Evolutionary conservation across 2,329 filamentous ascomycete genomes (phyloP).

Genomic region (Cyphellophora europaea): DNA sequence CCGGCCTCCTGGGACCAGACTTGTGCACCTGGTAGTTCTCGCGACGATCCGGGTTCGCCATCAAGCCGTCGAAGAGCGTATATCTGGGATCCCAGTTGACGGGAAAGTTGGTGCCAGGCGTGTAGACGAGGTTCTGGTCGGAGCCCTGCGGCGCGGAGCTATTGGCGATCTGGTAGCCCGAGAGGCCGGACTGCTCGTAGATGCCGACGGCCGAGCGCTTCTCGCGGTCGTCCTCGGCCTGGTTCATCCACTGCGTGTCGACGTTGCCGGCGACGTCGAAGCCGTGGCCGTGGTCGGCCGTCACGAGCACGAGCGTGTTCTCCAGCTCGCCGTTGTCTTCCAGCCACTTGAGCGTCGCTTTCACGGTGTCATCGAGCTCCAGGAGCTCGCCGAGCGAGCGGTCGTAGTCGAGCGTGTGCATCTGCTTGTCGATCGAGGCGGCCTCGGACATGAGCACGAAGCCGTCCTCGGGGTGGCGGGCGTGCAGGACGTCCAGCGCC

Average conservation of each 20-base stretch:
- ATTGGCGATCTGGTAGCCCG: slow-evolving; percentile 58
- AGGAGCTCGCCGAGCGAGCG: slow-evolving; percentile 75
- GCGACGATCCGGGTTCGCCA: slow-evolving; percentile 62
- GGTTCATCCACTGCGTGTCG: slow-evolving; percentile 65
- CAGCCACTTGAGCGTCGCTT: slow-evolving; percentile 64
- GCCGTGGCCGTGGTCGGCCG: slow-evolving; percentile 82
- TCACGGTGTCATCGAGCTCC: slow-evolving; percentile 75
- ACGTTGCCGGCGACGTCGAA: slow-evolving; percentile 79
- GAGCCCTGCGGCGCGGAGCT: slow-evolving; percentile 35
- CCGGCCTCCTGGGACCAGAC: slow-evolving; percentile 53
- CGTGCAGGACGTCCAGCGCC: slow-evolving; percentile 68
- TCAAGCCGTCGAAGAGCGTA: slow-evolving; percentile 64
- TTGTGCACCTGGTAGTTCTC: slow-evolving; percentile 69
- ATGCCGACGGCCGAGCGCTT: slow-evolving; percentile 68
- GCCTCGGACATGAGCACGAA: slow-evolving; percentile 87
- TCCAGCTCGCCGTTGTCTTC: slow-evolving; percentile 56
- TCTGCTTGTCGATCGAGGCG: slow-evolving; percentile 81
- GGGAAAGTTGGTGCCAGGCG: slow-evolving; percentile 67
- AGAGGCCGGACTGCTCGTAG: slow-evolving; percentile 64
- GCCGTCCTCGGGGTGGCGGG: slow-evolving; percentile 56
- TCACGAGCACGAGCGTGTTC: slow-evolving; percentile 69
- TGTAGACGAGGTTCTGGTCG: slow-evolving; percentile 52
- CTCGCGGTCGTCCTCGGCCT: slow-evolving; percentile 51
- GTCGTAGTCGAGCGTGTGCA: slow-evolving; percentile 79
- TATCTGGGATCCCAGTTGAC: slow-evolving; percentile 79